phyloP scores from a whole-genome alignment of 768 basidiomycete genomes.

The Termitomyces sp. region DNA sequence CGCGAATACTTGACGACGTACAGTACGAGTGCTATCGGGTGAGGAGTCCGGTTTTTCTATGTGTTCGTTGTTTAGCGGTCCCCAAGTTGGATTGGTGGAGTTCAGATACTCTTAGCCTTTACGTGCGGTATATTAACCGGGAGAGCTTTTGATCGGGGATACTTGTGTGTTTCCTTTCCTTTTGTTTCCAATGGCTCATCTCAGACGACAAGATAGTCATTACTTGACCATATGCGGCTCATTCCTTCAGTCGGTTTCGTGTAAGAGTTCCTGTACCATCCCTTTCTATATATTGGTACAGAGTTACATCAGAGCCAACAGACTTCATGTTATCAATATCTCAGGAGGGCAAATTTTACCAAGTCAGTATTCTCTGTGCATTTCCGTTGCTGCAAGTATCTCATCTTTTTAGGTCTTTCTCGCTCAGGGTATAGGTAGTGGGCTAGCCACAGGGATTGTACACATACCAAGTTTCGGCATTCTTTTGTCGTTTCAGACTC shows the following conservation, averaged over 20 bases:
- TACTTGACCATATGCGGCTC: slow-evolving; percentile 14
- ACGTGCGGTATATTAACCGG: slow-evolving; percentile 18
- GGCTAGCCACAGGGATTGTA: slow-evolving; percentile 39
- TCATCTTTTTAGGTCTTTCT: slow-evolving; percentile 27
- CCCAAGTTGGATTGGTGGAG: slow-evolving; percentile 43
- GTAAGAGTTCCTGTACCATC: background rate
- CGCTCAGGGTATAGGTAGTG: slow-evolving; percentile 37
- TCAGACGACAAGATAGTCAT: slow-evolving; percentile 1
- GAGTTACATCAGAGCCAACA: background rate
- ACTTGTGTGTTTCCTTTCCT: slow-evolving; percentile 16
- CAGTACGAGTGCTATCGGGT: slow-evolving; percentile 16
- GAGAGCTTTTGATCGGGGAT: slow-evolving; percentile 22
- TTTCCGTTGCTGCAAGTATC: background rate
- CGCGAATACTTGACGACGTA: slow-evolving; percentile 17
- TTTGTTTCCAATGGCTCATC: background rate
- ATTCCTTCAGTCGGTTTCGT: slow-evolving; percentile 7
- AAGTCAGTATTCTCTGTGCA: slow-evolving; percentile 4
- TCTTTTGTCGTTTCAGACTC: background rate
- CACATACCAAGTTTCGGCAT: slow-evolving; percentile 26
- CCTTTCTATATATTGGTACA: background rate
- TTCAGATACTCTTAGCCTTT: slow-evolving; percentile 34
- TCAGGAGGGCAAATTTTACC: slow-evolving; percentile 25
- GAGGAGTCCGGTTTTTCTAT: background rate
- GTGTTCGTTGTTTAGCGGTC: background rate
- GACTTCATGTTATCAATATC: slow-evolving; percentile 26